Base-by-base conservation (phyloP, 208 protist genomes). In the Leishmania tarentolae region DNA sequence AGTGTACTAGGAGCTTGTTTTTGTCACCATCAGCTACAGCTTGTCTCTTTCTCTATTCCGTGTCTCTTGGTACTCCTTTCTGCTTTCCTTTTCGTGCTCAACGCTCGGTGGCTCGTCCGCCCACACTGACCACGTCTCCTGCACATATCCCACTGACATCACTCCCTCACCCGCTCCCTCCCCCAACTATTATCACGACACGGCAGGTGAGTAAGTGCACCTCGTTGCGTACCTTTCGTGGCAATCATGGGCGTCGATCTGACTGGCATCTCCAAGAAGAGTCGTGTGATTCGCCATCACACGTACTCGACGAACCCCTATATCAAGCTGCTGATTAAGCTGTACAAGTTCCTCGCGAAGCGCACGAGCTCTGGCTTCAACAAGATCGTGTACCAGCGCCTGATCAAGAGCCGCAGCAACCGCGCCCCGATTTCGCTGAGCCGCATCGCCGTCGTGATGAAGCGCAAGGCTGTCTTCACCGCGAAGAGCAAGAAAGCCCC, bases 261-360 rank as follows among this genome's bases (percentile, higher is more conserved):
- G 81, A 95, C 91, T 66, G 95, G 95, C 78, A 93, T 98, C 75
- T 91, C 92, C 83, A 97, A 97, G 93, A 94, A 93, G 86, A 96
- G 95, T 86, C 92, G 93, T 79, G 91, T 95, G 86, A 88, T 98
- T 83, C 98, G 98, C 86, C 95, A 96, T 87, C 94, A 95, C 81
- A 98, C 98, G 70, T 97, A 97, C 89, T 98, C 92, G 82, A 90
- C 98, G 84, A 99, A 99, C 89, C 94, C 98, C 52, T 99, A 99
- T 97, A 91, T 99, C 82, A 93, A 95, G 82, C 96, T 99, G 56
- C 95, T 99, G 69, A 98, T 99, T 84, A 99, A 99, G 97, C 97
- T 99, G 76, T 99, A 99, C 96, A 97, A 98, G 84, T 99, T 99
- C 97, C 96, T 99, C 65, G 96, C 98, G 35, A 97, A 99, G 86